Evolutionary conservation across 2,329 filamentous ascomycete species (phyloP).

Genomic region (Trichophyton mentagrophytes): DNA sequence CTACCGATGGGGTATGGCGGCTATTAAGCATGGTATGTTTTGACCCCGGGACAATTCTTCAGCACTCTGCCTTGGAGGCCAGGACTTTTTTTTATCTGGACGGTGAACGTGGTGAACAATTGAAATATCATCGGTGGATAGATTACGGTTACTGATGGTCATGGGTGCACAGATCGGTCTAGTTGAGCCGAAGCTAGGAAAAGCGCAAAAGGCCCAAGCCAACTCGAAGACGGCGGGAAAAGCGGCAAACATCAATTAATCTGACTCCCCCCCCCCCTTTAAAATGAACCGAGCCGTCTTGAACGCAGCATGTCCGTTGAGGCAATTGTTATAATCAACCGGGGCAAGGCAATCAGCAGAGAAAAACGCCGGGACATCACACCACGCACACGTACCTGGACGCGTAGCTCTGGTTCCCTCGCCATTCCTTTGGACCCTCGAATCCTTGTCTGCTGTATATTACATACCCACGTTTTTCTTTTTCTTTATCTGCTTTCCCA

Average conservation of each 20-base stretch:
- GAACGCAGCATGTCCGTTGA: background rate
- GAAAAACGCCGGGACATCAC: background rate
- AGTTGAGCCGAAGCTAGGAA: conserved; percentile 19
- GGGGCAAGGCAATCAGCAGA: background rate
- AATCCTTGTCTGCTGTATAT: background rate
- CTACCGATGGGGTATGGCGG: conserved; percentile 78
- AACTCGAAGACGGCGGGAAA: background rate
- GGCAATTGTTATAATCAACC: background rate
- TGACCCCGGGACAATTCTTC: background rate
- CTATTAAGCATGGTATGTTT: conserved; percentile 40
- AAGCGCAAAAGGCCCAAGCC: background rate
- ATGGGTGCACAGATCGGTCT: conserved; percentile 22
- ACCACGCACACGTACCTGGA: background rate
- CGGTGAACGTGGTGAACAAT: background rate
- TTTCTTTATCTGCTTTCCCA: background rate
- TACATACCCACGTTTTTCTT: background rate
- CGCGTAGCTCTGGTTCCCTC: background rate
- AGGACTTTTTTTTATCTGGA: too few species aligned
- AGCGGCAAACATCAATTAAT: conserved; percentile 5
- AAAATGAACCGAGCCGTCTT: background rate
- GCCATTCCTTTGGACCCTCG: background rate
- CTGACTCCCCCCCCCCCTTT: background rate
- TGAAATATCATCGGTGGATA: too few species aligned
- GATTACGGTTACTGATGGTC: background rate
- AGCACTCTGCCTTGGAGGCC: too few species aligned